Evolutionary conservation across 2,329 filamentous ascomycete species (phyloP).

Genomic region (Trichoderma simmonsii): DNA sequence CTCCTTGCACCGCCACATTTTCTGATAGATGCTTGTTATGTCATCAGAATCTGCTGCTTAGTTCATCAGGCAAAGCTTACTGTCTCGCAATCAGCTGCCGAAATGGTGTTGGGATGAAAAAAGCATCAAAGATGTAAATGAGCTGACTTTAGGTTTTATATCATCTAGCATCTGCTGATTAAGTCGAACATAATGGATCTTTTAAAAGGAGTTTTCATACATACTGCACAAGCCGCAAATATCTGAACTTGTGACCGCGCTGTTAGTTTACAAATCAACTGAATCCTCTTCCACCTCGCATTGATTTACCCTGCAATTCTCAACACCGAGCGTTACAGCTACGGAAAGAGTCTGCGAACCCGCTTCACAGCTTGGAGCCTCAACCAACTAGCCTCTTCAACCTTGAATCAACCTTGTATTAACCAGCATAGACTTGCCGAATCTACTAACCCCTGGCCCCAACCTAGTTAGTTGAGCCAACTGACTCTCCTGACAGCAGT

Average conservation of each 20-base stretch:
- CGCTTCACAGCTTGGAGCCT: neutral
- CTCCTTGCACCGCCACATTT: neutral
- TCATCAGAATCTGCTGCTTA: neutral
- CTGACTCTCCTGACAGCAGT: neutral
- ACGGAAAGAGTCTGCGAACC: slow-evolving; percentile 4
- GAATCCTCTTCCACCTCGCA: too few relatives aligned
- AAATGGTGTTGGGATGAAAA: too few relatives aligned
- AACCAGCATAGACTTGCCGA: neutral
- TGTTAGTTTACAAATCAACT: neutral
- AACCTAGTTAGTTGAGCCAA: neutral
- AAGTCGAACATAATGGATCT: neutral
- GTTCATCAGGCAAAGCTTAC: neutral
- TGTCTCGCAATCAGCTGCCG: neutral
- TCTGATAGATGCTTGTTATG: too few relatives aligned
- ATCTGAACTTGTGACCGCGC: neutral
- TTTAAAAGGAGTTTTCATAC: neutral
- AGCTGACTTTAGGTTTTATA: neutral
- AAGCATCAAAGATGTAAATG: too few relatives aligned
- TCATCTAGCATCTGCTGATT: neutral
- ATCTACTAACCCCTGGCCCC: neutral
- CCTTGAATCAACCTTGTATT: neutral
- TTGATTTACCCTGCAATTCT: neutral
- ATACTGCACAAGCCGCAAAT: neutral
- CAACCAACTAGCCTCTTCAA: neutral
- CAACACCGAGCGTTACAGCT: neutral